phyloP scores from a whole-genome alignment of 495 filamentous ascomycete species.

The Peziza echinospora region DNA sequence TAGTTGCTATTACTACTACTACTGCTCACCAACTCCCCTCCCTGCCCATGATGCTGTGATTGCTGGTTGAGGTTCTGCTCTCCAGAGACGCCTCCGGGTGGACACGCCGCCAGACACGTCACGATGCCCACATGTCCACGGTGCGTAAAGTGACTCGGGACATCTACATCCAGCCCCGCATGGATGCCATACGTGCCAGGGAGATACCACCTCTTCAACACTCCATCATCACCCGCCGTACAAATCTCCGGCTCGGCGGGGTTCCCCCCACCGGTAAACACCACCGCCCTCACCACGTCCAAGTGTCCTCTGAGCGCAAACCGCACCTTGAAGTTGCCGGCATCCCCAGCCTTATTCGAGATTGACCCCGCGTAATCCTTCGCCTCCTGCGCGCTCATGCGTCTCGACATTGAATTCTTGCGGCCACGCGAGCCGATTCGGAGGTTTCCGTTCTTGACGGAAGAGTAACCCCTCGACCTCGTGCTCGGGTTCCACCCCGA shows the following conservation, averaged over 20 bases:
- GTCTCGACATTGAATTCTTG: conserved; percentile 53
- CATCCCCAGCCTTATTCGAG: conserved; percentile 32
- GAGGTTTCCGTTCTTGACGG: not conserved
- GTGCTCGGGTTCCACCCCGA: conserved; percentile 12
- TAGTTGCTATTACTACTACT: conserved; percentile 3
- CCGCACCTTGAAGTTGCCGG: conserved; percentile 63
- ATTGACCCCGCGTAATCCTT: conserved; percentile 21
- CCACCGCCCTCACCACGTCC: conserved; percentile 76
- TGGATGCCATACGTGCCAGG: conserved; percentile 36
- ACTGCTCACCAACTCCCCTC: too few relatives aligned
- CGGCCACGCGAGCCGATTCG: conserved; percentile 18
- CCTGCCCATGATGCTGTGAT: conserved; percentile 71
- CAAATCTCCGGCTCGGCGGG: conserved; percentile 90
- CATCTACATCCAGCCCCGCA: conserved; percentile 57
- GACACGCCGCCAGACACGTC: conserved; percentile 66
- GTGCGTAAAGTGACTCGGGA: conserved; percentile 81
- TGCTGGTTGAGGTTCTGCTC: too few relatives aligned
- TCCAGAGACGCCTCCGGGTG: conserved; percentile 52
- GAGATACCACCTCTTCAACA: conserved; percentile 91
- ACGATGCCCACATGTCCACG: conserved; percentile 82
- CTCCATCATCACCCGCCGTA: conserved; percentile 85
- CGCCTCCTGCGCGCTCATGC: conserved; percentile 29
- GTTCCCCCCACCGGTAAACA: conserved; percentile 89
- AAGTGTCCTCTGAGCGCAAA: conserved; percentile 85
- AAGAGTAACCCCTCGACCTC: not conserved